Base-by-base conservation (phyloP, 805 yeast species). In the Pichia manshurica region DNA sequence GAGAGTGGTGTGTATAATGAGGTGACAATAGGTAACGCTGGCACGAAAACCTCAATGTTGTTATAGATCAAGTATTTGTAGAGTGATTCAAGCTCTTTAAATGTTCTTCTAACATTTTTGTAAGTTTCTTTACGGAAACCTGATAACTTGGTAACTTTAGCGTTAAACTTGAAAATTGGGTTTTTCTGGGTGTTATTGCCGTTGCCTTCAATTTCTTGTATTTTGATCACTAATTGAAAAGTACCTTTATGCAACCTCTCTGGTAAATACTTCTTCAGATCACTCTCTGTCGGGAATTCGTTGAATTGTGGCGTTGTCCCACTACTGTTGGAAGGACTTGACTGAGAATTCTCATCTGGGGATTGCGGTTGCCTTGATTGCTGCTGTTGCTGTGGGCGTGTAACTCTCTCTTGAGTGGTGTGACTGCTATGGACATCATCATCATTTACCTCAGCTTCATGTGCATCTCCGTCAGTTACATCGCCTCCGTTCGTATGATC, bases 41-140 rank as follows among this genome's bases (percentile, higher is more conserved):
- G 97, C 4, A 93, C 89, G 66, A 91, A 89, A 47, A 93, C 90
- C 63, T 93, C 98, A 29, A 91, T 82, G 58, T 89, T 84, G 34
- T 95, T 86, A 19, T 82, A 81, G 48, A 81, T 80, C 53, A 93
- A 68, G 61, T 85, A 91, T 54, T 79, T 80, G 65, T 86, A 87
- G 58, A 93, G 78, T 50, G 81, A 78, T 29, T 77, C 78, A 54
- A 89, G 73, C 63, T 93, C 99, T 50, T 75, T 75, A 60, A 80
- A 84, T 0, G 96, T 82, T 49, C 97, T 77, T 55, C 96, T 79
- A 15, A 91, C 69, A 47, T 82, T 90, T 46, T 81, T 79, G 64
- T 85, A 89, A 8, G 65, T 63, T 7, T 77, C 67, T 53, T 85
- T 87, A 49, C 96, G 72, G 63, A 79, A 93, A 35, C 82, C 78